Conservation (phyloP, 345 rosid species). For the Lepidium sativum region DNA sequence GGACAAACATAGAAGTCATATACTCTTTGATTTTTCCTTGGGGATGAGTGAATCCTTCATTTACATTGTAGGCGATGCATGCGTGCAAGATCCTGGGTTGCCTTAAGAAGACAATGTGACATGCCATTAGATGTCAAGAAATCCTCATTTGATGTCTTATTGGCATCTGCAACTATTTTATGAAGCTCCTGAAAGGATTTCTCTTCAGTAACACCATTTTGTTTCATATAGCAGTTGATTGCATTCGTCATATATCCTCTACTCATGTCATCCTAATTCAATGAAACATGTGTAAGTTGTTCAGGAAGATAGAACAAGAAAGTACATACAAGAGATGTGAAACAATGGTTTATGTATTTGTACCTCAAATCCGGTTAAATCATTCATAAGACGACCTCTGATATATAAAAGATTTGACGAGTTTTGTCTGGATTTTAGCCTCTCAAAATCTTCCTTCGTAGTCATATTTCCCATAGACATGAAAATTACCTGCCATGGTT, state of each 20-base stretch:
- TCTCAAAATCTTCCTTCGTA: not conserved
- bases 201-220: slow-evolving; percentile 4
- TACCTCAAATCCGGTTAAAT: slow-evolving; percentile 14
- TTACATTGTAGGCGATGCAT: not conserved
- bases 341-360: not conserved
- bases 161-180: not conserved
- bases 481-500: not conserved
- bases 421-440: slow-evolving; percentile 17
- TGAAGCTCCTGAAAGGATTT: not conserved
- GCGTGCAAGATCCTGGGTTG: not conserved
- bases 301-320: not conserved
- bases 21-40: not conserved
- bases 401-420: not conserved
- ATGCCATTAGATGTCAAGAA: not conserved
- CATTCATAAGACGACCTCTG: slow-evolving; percentile 16
- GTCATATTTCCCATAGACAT: not conserved
- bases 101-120: not conserved
- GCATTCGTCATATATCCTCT: not conserved
- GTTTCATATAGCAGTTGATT: slow-evolving; percentile 14
- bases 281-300: not conserved
- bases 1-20: not conserved
- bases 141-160: slow-evolving; percentile 10
- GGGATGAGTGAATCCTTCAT: not conserved
- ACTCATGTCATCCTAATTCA: slow-evolving; percentile 29
- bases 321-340: not conserved